Conservation (phyloP, 345 rosid species). For the Mercurialis annua region DNA sequence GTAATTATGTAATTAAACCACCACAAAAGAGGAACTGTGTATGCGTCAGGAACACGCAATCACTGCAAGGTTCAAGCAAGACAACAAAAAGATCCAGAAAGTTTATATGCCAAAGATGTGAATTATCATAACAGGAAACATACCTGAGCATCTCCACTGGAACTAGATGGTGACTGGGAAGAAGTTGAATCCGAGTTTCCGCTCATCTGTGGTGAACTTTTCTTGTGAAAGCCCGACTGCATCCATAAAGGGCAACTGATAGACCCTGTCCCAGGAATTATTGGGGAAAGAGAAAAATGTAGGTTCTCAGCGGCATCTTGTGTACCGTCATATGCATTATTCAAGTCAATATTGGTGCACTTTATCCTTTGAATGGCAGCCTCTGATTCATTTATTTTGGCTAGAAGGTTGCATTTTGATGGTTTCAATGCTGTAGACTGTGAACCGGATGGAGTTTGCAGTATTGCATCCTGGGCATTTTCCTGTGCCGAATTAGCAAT, state of each 20-base stretch:
- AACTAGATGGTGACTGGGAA: conserved; percentile 87
- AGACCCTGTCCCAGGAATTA: conserved; percentile 51
- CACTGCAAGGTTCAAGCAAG: background rate
- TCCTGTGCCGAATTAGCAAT: conserved; percentile 28
- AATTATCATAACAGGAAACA: background rate
- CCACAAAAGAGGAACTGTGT: background rate
- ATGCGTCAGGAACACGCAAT: background rate
- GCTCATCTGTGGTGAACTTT: conserved; percentile 82
- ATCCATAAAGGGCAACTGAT: conserved; percentile 73
- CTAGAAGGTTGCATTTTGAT: conserved; percentile 15
- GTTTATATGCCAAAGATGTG: conserved; percentile 1
- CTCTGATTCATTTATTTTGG: conserved; percentile 25
- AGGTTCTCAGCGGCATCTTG: conserved; percentile 63
- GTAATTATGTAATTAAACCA: background rate
- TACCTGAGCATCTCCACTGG: conserved; percentile 89
- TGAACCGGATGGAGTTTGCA: conserved; percentile 16
- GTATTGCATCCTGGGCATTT: conserved; percentile 16
- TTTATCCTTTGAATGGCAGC: conserved; percentile 22
- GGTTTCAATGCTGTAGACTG: conserved; percentile 18
- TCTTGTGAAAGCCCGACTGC: conserved; percentile 60
- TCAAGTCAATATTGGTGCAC: conserved; percentile 78
- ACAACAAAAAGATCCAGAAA: background rate
- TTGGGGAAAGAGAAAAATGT: conserved; percentile 54
- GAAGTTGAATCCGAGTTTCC: conserved; percentile 87
- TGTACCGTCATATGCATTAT: conserved; percentile 67